Percentiles rank a stretch among this genome's conserved stretches.
These are phyloP conservation scores for Ogataea dorogensis DNA, from an alignment of 805 yeast genomes.

Conservation along the genomic window DNA sequence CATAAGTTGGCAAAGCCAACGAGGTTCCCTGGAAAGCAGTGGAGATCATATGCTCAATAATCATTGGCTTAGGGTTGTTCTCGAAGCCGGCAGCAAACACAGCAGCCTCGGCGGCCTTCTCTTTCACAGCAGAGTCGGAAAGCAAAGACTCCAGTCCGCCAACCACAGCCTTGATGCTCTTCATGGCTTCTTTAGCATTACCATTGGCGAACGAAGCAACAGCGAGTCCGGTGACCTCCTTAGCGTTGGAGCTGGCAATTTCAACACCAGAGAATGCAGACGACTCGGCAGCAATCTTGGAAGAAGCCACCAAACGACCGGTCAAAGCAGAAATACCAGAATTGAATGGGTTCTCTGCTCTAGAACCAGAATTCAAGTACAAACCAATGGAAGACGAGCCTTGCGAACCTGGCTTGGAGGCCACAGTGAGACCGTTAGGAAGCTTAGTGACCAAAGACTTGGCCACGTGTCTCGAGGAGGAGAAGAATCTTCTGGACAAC, in stretches of 20 bases:
- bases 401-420: slow-evolving; percentile 63
- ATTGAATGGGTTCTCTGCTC: slow-evolving; percentile 76
- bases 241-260: slow-evolving; percentile 51
- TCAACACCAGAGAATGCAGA: slow-evolving; percentile 52
- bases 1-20: slow-evolving; percentile 70
- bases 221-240: slow-evolving; percentile 63
- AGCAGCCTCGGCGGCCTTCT: slow-evolving; percentile 46
- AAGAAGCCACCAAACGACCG: slow-evolving; percentile 46
- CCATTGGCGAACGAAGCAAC: slow-evolving; percentile 62
- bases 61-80: slow-evolving; percentile 51
- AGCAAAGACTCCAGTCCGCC: slow-evolving; percentile 37
- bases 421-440: slow-evolving; percentile 71
- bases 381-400: slow-evolving; percentile 64
- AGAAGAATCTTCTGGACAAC: slow-evolving; percentile 55
- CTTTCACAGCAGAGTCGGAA: slow-evolving; percentile 41
- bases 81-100: slow-evolving; percentile 55
- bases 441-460: slow-evolving; percentile 70
- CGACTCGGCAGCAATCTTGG: slow-evolving; percentile 33
- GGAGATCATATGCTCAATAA: slow-evolving; percentile 72
- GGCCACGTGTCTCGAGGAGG: slow-evolving; percentile 47
- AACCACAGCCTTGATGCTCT: slow-evolving; percentile 46
- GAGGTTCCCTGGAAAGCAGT: slow-evolving; percentile 88
- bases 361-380: slow-evolving; percentile 73
- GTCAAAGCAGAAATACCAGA: slow-evolving; percentile 76
- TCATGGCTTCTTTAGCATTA: slow-evolving; percentile 51